Evolutionary conservation across 1,284 basidiomycete species (phyloP).

Genomic region (Sphaerobolus stellatus): DNA sequence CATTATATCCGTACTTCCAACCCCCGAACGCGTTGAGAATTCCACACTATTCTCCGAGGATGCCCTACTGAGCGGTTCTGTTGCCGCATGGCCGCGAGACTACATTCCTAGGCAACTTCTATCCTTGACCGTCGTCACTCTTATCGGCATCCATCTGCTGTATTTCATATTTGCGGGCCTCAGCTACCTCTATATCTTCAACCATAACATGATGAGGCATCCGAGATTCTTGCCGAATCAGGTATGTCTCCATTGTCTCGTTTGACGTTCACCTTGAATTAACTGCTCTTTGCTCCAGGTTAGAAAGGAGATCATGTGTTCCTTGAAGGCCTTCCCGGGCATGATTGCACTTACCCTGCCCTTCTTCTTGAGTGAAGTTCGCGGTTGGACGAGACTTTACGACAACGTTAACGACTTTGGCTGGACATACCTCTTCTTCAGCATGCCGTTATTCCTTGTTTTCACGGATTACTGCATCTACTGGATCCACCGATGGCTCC

Average conservation of each 20-base stretch:
- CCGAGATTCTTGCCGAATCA: conserved; percentile 92
- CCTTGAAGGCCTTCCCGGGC: conserved; percentile 75
- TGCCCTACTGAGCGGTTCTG: conserved; percentile 26
- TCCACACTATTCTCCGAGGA: conserved; percentile 25
- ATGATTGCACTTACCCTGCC: conserved; percentile 87
- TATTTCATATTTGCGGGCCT: conserved; percentile 87
- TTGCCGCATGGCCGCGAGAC: conserved; percentile 79
- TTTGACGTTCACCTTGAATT: conserved; percentile 18
- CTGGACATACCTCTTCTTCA: conserved; percentile 62
- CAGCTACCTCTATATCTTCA: conserved; percentile 89
- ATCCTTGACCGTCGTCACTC: conserved; percentile 75
- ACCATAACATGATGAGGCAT: conserved; percentile 95
- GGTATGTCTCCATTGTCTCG: conserved; percentile 35
- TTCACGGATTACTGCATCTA: conserved; percentile 95
- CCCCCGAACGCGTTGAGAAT: conserved; percentile 23
- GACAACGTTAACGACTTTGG: conserved; percentile 73
- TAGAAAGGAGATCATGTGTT: conserved; percentile 77
- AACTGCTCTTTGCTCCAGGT: conserved; percentile 42
- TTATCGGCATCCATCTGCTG: conserved; percentile 76
- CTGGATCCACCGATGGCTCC: conserved; percentile 92
- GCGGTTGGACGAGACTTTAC: conserved; percentile 84
- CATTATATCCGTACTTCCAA: conserved; percentile 34
- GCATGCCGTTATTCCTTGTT: conserved; percentile 75
- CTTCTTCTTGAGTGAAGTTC: conserved; percentile 91
- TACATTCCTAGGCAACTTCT: conserved; percentile 76